Evolutionary conservation across 139 green algal genomes (phyloP).

Genomic region (Haematococcus lacustris): DNA sequence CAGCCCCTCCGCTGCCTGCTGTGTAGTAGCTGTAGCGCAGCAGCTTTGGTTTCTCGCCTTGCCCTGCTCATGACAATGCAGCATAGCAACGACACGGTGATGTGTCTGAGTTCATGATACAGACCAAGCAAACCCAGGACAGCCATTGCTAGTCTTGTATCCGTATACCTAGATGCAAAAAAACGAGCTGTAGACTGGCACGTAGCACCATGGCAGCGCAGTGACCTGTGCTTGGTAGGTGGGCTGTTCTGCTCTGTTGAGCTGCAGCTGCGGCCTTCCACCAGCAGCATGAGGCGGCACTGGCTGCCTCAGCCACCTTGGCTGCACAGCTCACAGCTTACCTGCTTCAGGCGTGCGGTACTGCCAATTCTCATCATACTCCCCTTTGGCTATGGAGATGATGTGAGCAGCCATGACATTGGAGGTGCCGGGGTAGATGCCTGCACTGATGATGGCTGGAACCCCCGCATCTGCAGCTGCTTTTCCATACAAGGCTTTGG

Average conservation of each 20-base stretch:
- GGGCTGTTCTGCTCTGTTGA: no score
- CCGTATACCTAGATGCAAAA: no score
- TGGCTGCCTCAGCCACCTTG: not conserved
- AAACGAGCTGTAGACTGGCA: no score
- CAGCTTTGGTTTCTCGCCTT: constrained; percentile 27
- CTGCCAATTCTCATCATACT: constrained; percentile 54
- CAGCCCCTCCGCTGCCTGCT: constrained; percentile 82
- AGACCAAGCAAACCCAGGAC: not conserved
- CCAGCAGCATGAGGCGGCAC: no score
- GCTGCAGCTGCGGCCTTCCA: no score
- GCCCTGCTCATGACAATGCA: not conserved
- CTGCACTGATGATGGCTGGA: constrained; percentile 77
- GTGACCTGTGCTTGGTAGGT: no score
- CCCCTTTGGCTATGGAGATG: constrained; percentile 51
- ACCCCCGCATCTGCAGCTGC: constrained; percentile 69
- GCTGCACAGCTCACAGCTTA: constrained; percentile 2
- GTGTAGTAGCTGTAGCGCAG: constrained; percentile 88
- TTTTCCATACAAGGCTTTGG: constrained; percentile 38
- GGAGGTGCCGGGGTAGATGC: constrained; percentile 84
- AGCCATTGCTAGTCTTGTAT: no score
- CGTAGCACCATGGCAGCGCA: no score
- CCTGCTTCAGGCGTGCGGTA: constrained; percentile 31
- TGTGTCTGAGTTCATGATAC: not conserved
- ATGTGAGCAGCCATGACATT: constrained; percentile 94
- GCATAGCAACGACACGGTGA: not conserved